Percentiles rank a stretch among this genome's conserved stretches.
Conservation (phyloP, 2,329 filamentous ascomycete genomes). For the Aurifilum marmelostoma region DNA sequence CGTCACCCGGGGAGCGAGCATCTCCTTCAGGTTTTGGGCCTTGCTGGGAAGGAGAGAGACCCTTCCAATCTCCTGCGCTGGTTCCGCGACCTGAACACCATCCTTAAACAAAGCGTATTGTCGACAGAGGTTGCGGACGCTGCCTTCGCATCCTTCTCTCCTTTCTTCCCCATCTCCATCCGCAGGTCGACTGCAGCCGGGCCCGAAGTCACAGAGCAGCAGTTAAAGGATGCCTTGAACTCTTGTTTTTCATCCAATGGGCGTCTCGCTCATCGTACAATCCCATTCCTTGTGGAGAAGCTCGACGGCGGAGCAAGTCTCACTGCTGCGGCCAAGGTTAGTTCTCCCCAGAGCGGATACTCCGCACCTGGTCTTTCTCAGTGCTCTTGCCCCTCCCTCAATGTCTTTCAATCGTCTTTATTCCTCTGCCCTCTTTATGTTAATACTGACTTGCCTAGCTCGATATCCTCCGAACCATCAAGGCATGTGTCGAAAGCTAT, state of each 20-base stretch:
- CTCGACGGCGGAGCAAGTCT: constrained; percentile 62
- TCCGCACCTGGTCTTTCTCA: neutral
- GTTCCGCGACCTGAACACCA: constrained; percentile 54
- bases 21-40: constrained; percentile 45
- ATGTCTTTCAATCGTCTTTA: no score
- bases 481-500: constrained; percentile 56
- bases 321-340: constrained; percentile 60
- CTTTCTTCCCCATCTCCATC: constrained; percentile 64
- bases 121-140: constrained; percentile 51
- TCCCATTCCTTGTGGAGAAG: constrained; percentile 60
- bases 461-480: constrained; percentile 60
- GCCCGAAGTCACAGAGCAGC: constrained; percentile 55
- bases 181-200: constrained; percentile 53
- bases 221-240: constrained; percentile 57
- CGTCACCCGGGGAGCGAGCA: constrained; percentile 20
- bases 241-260: constrained; percentile 57
- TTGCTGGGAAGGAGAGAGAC: constrained; percentile 53
- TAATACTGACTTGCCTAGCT: constrained; percentile 40
- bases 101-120: constrained; percentile 50
- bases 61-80: constrained; percentile 60
- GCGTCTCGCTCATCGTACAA: constrained; percentile 48
- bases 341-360: constrained; percentile 19
- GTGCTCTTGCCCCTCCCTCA: neutral
- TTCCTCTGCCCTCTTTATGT: neutral
- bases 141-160: constrained; percentile 59